Evolutionary conservation across 495 filamentous ascomycete species (phyloP).

Genomic region (Podospora sp.): DNA sequence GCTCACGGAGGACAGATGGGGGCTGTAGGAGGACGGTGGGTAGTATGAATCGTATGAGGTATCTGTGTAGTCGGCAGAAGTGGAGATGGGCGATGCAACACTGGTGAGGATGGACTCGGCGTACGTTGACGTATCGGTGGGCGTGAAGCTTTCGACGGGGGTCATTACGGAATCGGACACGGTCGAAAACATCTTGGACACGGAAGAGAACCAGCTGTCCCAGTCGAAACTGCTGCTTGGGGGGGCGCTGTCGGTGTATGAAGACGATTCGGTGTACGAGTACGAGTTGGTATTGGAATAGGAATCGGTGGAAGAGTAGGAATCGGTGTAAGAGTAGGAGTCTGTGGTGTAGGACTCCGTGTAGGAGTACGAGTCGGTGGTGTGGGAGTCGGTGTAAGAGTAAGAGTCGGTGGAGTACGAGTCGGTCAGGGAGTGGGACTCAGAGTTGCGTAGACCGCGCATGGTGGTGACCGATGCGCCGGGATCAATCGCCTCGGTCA

Average conservation of each 20-base stretch:
- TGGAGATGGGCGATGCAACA: background rate
- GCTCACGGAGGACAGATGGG: too few species aligned
- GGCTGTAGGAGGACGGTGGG: background rate
- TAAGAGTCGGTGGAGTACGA: background rate
- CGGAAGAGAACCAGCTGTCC: background rate
- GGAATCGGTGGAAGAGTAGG: background rate
- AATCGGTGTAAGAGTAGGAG: background rate
- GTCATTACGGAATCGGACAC: background rate
- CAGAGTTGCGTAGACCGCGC: background rate
- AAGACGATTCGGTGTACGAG: background rate
- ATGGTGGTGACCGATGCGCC: background rate
- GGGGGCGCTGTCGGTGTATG: background rate
- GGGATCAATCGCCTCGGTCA: background rate
- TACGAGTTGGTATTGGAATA: background rate
- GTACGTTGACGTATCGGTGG: too few species aligned
- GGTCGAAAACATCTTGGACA: background rate
- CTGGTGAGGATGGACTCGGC: background rate
- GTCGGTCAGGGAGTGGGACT: too few species aligned
- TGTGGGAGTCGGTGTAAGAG: background rate
- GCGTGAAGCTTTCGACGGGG: too few species aligned
- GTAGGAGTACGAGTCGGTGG: background rate
- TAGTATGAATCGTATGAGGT: background rate
- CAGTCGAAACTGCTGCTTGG: background rate
- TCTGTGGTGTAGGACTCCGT: background rate
- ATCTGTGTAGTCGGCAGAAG: background rate